Base-by-base conservation (phyloP, 768 basidiomycete species). In the Collybia mongolica region DNA sequence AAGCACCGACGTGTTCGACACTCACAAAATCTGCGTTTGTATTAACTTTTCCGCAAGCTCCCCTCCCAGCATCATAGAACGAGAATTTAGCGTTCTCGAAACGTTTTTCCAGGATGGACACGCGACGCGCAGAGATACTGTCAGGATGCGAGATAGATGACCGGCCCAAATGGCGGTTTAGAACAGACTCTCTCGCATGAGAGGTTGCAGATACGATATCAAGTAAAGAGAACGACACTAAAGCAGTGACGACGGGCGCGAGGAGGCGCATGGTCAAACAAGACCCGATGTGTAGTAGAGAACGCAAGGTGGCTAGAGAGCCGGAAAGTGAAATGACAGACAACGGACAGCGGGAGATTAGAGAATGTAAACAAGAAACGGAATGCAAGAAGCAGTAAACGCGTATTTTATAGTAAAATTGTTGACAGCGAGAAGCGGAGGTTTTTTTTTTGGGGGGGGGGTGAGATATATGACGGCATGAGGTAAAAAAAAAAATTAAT, bases 41-140 rank as follows among this genome's bases (percentile, higher is more conserved):
- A 56, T 68, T 81, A 5, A 1, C n/a, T 18, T 61, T 23, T 6
- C 80, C 80, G 54, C 80, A 81, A n/a, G 80, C 78, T 37, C 80
- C 80, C 60, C 76, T 49, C 12, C 62, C 63, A 44, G 61, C 53
- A 44, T 60, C 60, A 54, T 61, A 71, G 49, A 56, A 68, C 7
- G 70, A 65, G 52, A 68, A 67, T 48, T 59, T 60, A 22, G 62
- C 58, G 40, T 54, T 53, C 39, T 59, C 57, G 39, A 62, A 65
- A 26, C 69, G 63, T 48, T 66, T 70, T 41, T 51, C 56, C 32
- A 70, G 52, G 36, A 37, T 35, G n/a, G 44, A 44, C 23, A 20
- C 49, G 26, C 47, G 51, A 5, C 49, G 46, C 23, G 43, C 50
- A 35, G 20, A 26, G 3, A 46, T 53, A 11, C 20, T 49, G 22